phyloP scores from a whole-genome alignment of 768 basidiomycete genomes.

The Boletus patriciae region DNA sequence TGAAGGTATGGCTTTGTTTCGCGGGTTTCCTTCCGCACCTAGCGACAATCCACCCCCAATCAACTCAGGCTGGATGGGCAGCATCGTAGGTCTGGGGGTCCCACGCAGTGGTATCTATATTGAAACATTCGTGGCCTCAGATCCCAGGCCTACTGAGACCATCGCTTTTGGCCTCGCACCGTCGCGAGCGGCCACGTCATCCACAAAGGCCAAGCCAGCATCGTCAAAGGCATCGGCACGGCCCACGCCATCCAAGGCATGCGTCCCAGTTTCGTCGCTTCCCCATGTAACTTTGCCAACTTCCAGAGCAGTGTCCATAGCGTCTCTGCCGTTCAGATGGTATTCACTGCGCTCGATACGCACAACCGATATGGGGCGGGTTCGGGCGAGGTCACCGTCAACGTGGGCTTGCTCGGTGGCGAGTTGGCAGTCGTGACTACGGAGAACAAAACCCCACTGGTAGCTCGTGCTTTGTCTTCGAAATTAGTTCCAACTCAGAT shows the following conservation, averaged over 20 bases:
- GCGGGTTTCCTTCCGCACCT: neutral
- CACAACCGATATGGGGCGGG: conserved; percentile 79
- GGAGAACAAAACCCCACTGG: too few species aligned
- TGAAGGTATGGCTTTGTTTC: conserved; percentile 2
- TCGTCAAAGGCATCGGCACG: conserved; percentile 70
- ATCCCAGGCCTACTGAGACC: conserved; percentile 27
- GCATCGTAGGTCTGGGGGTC: neutral
- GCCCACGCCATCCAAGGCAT: conserved; percentile 98
- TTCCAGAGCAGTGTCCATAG: conserved; percentile 78
- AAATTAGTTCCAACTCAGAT: neutral
- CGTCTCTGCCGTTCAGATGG: conserved; percentile 91
- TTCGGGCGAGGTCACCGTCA: conserved; percentile 84
- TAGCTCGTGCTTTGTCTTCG: neutral
- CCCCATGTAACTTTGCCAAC: conserved; percentile 92
- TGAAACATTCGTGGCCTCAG: neutral
- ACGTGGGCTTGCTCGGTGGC: conserved; percentile 80
- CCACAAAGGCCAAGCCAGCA: conserved; percentile 57
- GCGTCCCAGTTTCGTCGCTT: conserved; percentile 90
- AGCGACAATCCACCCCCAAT: neutral
- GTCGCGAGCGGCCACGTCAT: conserved; percentile 66
- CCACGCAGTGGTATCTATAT: neutral
- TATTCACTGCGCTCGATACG: conserved; percentile 80
- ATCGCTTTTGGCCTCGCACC: conserved; percentile 86
- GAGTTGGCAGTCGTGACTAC: conserved; percentile 77
- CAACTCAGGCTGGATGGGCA: neutral